Percentiles rank a stretch among this genome's conserved stretches.
Conservation (phyloP, 2,329 filamentous ascomycete species). For the Talaromyces sp. region DNA sequence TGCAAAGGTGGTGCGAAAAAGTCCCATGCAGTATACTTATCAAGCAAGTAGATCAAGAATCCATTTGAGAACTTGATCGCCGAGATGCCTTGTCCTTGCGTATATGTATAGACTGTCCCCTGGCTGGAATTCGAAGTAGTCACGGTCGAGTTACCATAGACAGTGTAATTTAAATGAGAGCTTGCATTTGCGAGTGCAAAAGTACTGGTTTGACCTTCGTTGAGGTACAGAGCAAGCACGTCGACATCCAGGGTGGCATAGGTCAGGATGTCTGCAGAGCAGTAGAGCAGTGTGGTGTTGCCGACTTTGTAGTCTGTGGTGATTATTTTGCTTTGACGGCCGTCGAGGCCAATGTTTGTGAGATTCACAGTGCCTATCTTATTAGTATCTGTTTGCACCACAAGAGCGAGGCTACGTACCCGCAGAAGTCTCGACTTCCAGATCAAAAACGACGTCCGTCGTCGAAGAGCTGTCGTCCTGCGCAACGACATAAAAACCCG, state of each 20-base stretch:
- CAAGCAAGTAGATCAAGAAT: conserved; percentile 52
- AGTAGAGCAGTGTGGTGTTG: conserved; percentile 49
- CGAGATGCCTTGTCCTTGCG: conserved; percentile 47
- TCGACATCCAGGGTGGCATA: conserved; percentile 44
- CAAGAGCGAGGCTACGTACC: conserved; percentile 28
- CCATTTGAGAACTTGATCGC: conserved; percentile 51
- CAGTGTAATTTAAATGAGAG: conserved; percentile 38
- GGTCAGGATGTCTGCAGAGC: conserved; percentile 50
- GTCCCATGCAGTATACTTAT: conserved; percentile 53
- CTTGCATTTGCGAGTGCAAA: conserved; percentile 47
- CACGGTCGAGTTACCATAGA: conserved; percentile 42
- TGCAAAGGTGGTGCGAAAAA: conserved; percentile 53
- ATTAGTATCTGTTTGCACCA: neutral
- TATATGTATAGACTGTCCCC: conserved; percentile 45
- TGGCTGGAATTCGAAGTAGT: conserved; percentile 26
- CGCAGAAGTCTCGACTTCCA: conserved; percentile 48
- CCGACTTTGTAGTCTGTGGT: conserved; percentile 54
- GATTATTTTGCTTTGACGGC: conserved; percentile 54
- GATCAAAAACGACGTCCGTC: conserved; percentile 46
- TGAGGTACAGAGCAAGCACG: conserved; percentile 50
- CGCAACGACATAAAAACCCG: conserved; percentile 52
- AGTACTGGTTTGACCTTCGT: conserved; percentile 48
- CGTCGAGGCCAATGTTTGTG: conserved; percentile 49
- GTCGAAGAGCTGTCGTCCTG: conserved; percentile 48
- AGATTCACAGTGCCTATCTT: conserved; percentile 22